Conservation (phyloP, 1,284 basidiomycete genomes). For the Rhodotorula sp. region DNA sequence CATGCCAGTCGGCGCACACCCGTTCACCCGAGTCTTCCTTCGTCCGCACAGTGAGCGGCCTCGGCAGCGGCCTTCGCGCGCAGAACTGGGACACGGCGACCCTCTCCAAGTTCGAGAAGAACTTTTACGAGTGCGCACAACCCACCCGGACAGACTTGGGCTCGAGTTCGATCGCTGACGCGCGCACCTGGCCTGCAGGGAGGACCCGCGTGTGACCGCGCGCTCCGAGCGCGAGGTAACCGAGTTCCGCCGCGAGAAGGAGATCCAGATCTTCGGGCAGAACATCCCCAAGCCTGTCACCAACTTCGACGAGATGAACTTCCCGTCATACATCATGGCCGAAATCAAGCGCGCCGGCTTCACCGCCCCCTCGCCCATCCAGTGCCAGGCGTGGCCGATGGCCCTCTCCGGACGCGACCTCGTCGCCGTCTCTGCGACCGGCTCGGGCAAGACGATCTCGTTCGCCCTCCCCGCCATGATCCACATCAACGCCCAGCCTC, state of each 20-base stretch:
- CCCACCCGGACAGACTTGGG: too few species aligned
- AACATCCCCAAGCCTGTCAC: constrained; percentile 85
- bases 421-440: constrained; percentile 92
- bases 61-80: constrained; percentile 76
- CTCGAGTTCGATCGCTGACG: constrained; percentile 3
- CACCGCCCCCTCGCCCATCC: constrained; percentile 82
- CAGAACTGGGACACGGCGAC: constrained; percentile 77
- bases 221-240: constrained; percentile 82
- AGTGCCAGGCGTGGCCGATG: constrained; percentile 73
- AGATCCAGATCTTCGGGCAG: constrained; percentile 89
- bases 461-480: constrained; percentile 98
- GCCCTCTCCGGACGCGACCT: constrained; percentile 51
- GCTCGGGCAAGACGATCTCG: constrained; percentile 95
- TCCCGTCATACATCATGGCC: constrained; percentile 77
- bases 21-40: neutral
- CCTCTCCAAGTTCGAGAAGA: constrained; percentile 71
- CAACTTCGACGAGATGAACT: constrained; percentile 78
- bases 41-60: constrained; percentile 64
- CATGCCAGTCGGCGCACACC: too few species aligned
- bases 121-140: constrained; percentile 68
- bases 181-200: constrained; percentile 51
- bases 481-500: constrained; percentile 98
- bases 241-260: constrained; percentile 77
- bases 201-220: constrained; percentile 78
- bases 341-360: constrained; percentile 95